phyloP scores from a whole-genome alignment of 345 rosid genomes.

The Noccaea caerulescens region DNA sequence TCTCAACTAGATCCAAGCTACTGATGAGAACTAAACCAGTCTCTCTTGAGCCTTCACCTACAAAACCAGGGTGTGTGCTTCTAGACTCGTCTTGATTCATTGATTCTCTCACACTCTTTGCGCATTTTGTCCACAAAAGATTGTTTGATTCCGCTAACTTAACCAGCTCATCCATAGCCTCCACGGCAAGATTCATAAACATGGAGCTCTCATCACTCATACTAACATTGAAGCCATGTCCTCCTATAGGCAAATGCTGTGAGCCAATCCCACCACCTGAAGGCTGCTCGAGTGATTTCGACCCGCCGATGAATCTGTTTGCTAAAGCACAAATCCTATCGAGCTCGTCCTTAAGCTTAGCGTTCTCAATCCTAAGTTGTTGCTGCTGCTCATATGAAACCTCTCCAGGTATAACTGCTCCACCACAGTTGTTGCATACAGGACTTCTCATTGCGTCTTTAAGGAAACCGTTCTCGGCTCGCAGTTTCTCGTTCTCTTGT shows the following conservation, averaged over 20 bases:
- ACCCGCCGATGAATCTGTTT: conserved; percentile 63
- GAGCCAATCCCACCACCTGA: conserved; percentile 43
- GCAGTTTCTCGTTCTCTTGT: conserved; percentile 69
- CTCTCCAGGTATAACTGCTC: conserved; percentile 52
- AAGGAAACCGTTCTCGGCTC: conserved; percentile 62
- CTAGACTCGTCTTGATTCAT: conserved; percentile 61
- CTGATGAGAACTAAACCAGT: conserved; percentile 55
- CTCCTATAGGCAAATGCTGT: conserved; percentile 41
- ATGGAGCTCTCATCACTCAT: conserved; percentile 12
- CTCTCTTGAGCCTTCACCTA: conserved; percentile 62
- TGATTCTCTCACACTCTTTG: conserved; percentile 51
- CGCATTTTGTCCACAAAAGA: conserved; percentile 58
- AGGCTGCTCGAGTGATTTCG: conserved; percentile 44
- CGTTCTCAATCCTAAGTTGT: conserved; percentile 66
- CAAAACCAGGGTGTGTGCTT: conserved; percentile 47
- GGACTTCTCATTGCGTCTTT: conserved; percentile 56
- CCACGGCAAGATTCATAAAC: conserved; percentile 58
- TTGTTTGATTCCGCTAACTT: conserved; percentile 56
- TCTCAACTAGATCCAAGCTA: conserved; percentile 62
- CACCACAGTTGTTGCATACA: conserved; percentile 69
- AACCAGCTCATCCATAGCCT: conserved; percentile 63
- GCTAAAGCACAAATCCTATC: conserved; percentile 52
- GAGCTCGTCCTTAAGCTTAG: conserved; percentile 64
- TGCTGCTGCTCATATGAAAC: conserved; percentile 55
- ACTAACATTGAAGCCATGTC: conserved; percentile 36